These are phyloP conservation scores for Berkeleyomyces basicola DNA, from an alignment of 2,329 filamentous ascomycete species.

Conservation along the genomic window DNA sequence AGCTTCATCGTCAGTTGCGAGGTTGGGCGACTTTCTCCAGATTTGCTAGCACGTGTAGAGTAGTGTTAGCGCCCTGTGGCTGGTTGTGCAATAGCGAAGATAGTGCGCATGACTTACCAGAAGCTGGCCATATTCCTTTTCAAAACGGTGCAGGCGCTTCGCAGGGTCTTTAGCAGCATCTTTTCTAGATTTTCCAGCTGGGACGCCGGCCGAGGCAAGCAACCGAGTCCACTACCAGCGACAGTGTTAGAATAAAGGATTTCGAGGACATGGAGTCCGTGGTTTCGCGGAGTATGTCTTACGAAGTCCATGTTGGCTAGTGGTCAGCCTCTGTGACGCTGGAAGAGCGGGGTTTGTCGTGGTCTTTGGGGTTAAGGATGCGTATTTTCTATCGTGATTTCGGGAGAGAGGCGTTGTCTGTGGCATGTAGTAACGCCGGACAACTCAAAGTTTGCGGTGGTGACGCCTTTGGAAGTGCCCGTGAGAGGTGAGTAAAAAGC, in stretches of 20 bases:
- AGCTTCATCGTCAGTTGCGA: conserved; percentile 42
- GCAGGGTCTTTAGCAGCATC: conserved; percentile 46
- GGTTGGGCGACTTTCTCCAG: conserved; percentile 46
- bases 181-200: conserved; percentile 37
- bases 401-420: background rate
- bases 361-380: background rate
- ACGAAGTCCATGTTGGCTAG: conserved; percentile 9
- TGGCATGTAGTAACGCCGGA: background rate
- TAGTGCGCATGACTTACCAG: conserved; percentile 28
- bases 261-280: background rate
- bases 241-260: background rate
- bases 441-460: background rate
- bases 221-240: conserved; percentile 45
- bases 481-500: background rate
- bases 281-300: background rate
- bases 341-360: background rate
- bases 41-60: conserved; percentile 19
- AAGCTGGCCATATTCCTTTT: conserved; percentile 47
- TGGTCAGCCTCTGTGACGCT: background rate
- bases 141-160: conserved; percentile 47
- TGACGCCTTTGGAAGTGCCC: no score
- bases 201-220: conserved; percentile 44
- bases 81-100: background rate
- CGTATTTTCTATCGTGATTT: background rate
- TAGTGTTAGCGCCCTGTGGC: background rate